Evolutionary conservation across 495 filamentous ascomycete species (phyloP), one percentile per base, ranked within the genome.

Genomic region (Stereocaulon alpinum): DNA sequence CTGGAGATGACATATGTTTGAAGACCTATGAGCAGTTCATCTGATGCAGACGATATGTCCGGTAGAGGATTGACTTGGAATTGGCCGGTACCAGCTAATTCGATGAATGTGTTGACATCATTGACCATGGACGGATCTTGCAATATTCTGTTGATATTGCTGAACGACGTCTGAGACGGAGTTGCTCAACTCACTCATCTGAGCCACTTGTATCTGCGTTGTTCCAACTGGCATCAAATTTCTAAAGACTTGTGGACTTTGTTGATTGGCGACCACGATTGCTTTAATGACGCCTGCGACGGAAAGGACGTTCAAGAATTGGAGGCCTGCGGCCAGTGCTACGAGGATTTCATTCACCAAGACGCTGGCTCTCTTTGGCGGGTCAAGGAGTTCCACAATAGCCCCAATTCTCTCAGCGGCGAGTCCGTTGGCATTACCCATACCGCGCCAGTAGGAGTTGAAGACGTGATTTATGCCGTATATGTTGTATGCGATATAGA

Each of bases 11-110:
- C n/a, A 20, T 30, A 51, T n/a, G 48, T 51, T 27, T 51, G 48
- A 6, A 51, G 48, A 17, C 48, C 48, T 2, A 30, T 51, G 48
- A 51, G 48, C 20, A 51, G 12, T n/a, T 34, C 27, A 9, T 32
- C 48, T 14, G 48, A 51, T 3, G 48, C 48, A 1, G 18, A 9
- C 11, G 48, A 29, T 2, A 51, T 51, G 10, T 51, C 29, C 9
- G 48, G 48, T 5, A 51, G 48, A 20, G 48, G 48, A n/a, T 51
- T 51, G 48, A 51, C 48, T 51, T 51, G 48, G 10, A 51, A 51
- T 51, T 51, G 48, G 32, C 48, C 48, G 0, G 48, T 51, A 29
- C 48, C 32, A 29, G 48, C 48, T 17, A 51, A 51, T 3, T 51
- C 14, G 0, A 32, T n/a, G 6, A 51, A 51, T 10, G 29, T 51